Base-by-base conservation (phyloP, 2,329 filamentous ascomycete species). In the Fusarium vanettenii region DNA sequence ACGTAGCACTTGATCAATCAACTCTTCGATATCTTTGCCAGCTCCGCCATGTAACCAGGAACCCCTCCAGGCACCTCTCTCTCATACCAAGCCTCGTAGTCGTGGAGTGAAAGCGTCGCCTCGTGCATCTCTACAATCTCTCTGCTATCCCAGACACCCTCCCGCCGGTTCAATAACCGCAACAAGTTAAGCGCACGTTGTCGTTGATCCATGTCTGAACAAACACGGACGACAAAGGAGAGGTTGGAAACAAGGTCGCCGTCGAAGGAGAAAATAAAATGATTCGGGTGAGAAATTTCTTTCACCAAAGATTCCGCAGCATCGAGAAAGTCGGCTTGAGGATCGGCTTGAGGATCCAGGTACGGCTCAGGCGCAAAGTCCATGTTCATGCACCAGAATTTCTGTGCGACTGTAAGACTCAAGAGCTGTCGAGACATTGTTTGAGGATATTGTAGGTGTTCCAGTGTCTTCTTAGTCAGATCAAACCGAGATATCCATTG, bases 121-220 rank as follows among this genome's bases (percentile, higher is more conserved):
- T 76, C 73, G 0, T 76, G 74, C 67, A 76, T 57, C 43, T 75
- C 64, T 7, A 52, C 64, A 4, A 77, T 61, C 13, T 79, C 77
- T 14, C 69, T 59, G 13, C 75, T 79, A 11, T 79, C 75, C 73
- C 74, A 78, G 0, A 79, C 48, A 0, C 74, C 77, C 39, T 79
- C 76, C 0, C 69, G 71, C 7, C 75, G 59, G 10, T 76, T 73
- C 8, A 79, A 37, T 4, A 25, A 25, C 1, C 71, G 60, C 13
- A 48, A 25, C 20, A 48, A 14, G 22, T 14, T 25, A 6, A 48
- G 43, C 7, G 43, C 43, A 25, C 43, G 43, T 3, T 14, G 20
- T n/a, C 43, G 43, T 25, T 2, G 3, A 4, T 25, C 7, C 11
- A 25, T 48, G 6, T 25, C 20, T 25, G 43, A 16, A 7, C 43